Base-by-base conservation (phyloP, 441 rosid genomes). In the Syzygium syzygioides region DNA sequence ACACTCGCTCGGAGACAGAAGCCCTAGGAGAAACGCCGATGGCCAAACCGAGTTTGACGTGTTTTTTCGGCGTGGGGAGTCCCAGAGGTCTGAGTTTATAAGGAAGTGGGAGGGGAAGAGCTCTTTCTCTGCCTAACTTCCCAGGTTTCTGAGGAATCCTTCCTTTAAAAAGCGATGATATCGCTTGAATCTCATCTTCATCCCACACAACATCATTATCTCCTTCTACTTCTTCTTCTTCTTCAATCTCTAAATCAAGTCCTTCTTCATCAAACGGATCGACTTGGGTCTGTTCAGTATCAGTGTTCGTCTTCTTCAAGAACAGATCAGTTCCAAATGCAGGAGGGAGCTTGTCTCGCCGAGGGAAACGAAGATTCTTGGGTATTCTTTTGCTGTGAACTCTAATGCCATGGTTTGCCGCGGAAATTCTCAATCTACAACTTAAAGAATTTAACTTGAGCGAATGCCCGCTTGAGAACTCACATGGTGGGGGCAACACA, bases 111-210 rank as follows among this genome's bases (percentile, higher is more conserved):
- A 96, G 96, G 3, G 99, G 98, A 7, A 96, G 94, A 53, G 97
- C 95, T 90, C 99, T 92, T 89, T 92, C 94, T 88, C 95, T 90
- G 12, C 84, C 68, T 85, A 91, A 90, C 26, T 90, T 93, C 3
- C 94, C 94, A 0, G 99, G 99, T 87, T 95, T 98, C 87, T 97
- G 98, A 32, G 98, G 97, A 48, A 96, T 94, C 84, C 99, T 94
- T 59, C 95, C 94, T 88, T 90, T 94, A 59, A 98, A 98, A 57
- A 98, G 97, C 55, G 98, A 95, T 3, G 98, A 92, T 86, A 98
- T 96, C 2, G 99, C 96, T 68, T 95, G 97, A 79, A 95, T 86
- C 91, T 97, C 98, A 19, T 92, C 92, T 80, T 92, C 41, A 87
- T 95, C 98, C 99, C 98, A 97, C 3, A 91, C 91, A 89, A 88